Evolutionary conservation across 768 basidiomycete species (phyloP).

Genomic region (Termitomyces sp.): DNA sequence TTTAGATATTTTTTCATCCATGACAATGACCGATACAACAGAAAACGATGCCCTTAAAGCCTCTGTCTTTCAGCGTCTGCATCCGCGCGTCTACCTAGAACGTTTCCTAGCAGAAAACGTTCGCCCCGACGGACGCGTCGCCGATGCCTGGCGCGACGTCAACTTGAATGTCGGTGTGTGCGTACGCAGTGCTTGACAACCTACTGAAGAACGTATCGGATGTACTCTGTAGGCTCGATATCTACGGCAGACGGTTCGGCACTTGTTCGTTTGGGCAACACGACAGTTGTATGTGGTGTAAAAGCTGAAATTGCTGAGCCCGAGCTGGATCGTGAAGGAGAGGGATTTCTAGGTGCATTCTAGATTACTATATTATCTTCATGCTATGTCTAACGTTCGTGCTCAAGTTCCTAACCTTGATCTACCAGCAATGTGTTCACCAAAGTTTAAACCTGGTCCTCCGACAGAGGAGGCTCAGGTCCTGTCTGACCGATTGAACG

Average conservation of each 20-base stretch:
- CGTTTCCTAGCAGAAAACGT: slow-evolving; percentile 74
- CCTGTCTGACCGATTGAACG: slow-evolving; percentile 76
- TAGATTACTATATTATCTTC: neutral
- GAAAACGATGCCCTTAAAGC: slow-evolving; percentile 38
- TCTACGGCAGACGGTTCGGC: slow-evolving; percentile 92
- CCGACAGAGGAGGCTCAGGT: slow-evolving; percentile 93
- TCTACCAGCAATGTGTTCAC: slow-evolving; percentile 87
- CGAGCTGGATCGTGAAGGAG: slow-evolving; percentile 63
- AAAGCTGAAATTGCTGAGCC: slow-evolving; percentile 95
- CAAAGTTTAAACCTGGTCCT: slow-evolving; percentile 92
- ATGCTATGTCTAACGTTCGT: neutral
- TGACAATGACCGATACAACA: slow-evolving; percentile 5
- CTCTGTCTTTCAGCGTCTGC: slow-evolving; percentile 77
- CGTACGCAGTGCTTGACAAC: neutral
- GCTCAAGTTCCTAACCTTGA: slow-evolving; percentile 87
- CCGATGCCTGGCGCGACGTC: slow-evolving; percentile 66
- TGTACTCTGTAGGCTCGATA: slow-evolving; percentile 67
- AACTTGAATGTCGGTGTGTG: slow-evolving; percentile 73
- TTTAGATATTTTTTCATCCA: neutral
- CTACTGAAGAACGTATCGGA: slow-evolving; percentile 5
- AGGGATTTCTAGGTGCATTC: slow-evolving; percentile 77
- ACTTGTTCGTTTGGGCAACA: slow-evolving; percentile 84
- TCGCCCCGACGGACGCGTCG: slow-evolving; percentile 79
- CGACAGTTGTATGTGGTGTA: slow-evolving; percentile 94
- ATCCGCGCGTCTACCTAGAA: slow-evolving; percentile 84